Conservation (phyloP, 495 filamentous ascomycete species). For the Neurospora sp. region DNA sequence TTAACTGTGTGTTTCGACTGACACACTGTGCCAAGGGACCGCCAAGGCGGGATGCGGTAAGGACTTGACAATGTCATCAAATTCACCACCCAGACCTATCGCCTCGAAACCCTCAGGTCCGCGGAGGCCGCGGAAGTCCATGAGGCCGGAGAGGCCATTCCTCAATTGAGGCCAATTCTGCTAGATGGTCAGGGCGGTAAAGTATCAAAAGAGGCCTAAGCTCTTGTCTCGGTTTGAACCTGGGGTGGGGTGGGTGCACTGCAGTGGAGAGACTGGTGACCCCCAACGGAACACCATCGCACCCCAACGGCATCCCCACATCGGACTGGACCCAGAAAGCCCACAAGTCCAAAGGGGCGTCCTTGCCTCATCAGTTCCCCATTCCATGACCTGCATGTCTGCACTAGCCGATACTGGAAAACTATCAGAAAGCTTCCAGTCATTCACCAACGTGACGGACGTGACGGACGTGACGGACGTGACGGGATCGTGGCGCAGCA, state of each 20-base stretch:
- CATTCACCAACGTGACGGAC: background rate
- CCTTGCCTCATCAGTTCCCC: background rate
- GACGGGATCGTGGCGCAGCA: background rate
- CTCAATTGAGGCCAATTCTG: background rate
- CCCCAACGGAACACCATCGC: background rate
- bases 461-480: background rate
- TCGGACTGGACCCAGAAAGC: background rate
- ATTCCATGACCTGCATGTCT: too few species aligned
- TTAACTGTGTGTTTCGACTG: background rate
- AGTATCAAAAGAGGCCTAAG: background rate
- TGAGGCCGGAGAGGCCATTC: background rate
- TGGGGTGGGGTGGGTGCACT: background rate
- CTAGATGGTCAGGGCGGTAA: background rate
- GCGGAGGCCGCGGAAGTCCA: background rate
- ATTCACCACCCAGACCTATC: background rate
- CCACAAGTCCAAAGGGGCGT: background rate
- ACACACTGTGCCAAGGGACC: too few species aligned
- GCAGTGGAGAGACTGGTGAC: background rate
- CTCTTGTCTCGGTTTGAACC: background rate
- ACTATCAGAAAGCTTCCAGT: background rate
- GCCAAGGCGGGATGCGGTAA: too few species aligned
- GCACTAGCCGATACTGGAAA: background rate
- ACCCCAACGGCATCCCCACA: background rate
- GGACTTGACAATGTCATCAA: background rate
- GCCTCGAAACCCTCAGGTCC: background rate